These are phyloP conservation scores for Pyrenula massariospora DNA, from an alignment of 495 filamentous ascomycete species.

Conservation along the genomic window DNA sequence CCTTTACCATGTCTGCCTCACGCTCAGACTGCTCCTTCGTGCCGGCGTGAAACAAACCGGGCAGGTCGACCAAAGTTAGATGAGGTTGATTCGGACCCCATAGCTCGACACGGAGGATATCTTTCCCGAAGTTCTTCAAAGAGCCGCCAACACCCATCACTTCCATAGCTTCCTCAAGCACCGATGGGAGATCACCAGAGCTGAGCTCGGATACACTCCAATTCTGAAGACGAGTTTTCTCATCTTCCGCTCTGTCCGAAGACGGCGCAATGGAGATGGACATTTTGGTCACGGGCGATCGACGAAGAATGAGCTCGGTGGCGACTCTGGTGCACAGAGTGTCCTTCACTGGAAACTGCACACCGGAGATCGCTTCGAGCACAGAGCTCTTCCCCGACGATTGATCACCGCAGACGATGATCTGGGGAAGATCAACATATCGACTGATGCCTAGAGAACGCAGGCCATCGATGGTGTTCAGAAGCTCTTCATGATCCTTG, in stretches of 20 bases:
- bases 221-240: slow-evolving; percentile 9
- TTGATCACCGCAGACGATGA: slow-evolving; percentile 66
- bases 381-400: slow-evolving; percentile 66
- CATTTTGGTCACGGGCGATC: slow-evolving; percentile 15
- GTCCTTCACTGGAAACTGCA: slow-evolving; percentile 55
- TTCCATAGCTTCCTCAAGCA: slow-evolving; percentile 35
- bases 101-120: slow-evolving; percentile 55
- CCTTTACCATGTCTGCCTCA: slow-evolving; percentile 20
- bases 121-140: slow-evolving; percentile 38
- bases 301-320: slow-evolving; percentile 46
- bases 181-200: slow-evolving; percentile 18
- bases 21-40: slow-evolving; percentile 18
- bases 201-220: slow-evolving; percentile 5
- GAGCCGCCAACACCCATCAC: slow-evolving; percentile 32
- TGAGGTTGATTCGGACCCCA: slow-evolving; percentile 44
- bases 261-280: slow-evolving; percentile 33
- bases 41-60: slow-evolving; percentile 41
- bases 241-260: slow-evolving; percentile 4
- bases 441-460: slow-evolving; percentile 40
- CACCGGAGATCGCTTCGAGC: slow-evolving; percentile 58
- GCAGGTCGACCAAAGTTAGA: slow-evolving; percentile 57
- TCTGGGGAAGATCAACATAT: slow-evolving; percentile 52
- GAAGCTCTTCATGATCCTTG: slow-evolving; percentile 12
- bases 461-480: slow-evolving; percentile 48
- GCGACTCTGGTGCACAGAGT: slow-evolving; percentile 58